These are phyloP conservation scores for Mycena haematopus DNA, from an alignment of 768 basidiomycete species.

Conservation along the genomic window DNA sequence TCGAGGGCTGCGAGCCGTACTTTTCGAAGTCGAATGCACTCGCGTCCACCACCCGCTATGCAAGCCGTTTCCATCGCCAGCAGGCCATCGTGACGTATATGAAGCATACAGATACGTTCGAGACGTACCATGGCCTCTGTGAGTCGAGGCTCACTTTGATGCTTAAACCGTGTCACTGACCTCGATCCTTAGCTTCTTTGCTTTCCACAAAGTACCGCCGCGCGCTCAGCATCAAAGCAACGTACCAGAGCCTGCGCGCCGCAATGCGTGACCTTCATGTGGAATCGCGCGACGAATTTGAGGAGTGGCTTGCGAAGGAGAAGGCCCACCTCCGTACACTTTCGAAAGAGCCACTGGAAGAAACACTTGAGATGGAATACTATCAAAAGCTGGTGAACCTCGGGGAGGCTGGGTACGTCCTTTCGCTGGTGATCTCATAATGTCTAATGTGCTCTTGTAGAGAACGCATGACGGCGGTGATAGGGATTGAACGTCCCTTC, in stretches of 20 bases:
- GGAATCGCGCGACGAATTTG: not conserved
- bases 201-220: slow-evolving; percentile 1
- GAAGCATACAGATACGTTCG: not conserved
- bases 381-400: slow-evolving; percentile 3
- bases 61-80: not conserved
- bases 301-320: not conserved
- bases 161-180: not conserved
- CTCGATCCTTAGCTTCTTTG: not conserved
- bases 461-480: not conserved
- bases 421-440: not conserved
- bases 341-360: slow-evolving; percentile 24
- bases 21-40: not conserved
- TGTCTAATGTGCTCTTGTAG: not conserved
- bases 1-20: not conserved
- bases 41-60: not conserved
- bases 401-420: not conserved
- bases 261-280: slow-evolving; percentile 1
- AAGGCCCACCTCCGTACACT: not conserved
- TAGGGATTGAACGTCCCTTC: not conserved
- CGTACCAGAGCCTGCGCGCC: not conserved
- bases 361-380: slow-evolving; percentile 8
- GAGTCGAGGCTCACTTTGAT: not conserved
- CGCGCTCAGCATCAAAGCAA: not conserved
- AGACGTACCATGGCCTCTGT: not conserved
- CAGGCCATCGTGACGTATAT: not conserved